Evolutionary conservation across 2,329 filamentous ascomycete genomes (phyloP).

Genomic region (Didymella segeticola): DNA sequence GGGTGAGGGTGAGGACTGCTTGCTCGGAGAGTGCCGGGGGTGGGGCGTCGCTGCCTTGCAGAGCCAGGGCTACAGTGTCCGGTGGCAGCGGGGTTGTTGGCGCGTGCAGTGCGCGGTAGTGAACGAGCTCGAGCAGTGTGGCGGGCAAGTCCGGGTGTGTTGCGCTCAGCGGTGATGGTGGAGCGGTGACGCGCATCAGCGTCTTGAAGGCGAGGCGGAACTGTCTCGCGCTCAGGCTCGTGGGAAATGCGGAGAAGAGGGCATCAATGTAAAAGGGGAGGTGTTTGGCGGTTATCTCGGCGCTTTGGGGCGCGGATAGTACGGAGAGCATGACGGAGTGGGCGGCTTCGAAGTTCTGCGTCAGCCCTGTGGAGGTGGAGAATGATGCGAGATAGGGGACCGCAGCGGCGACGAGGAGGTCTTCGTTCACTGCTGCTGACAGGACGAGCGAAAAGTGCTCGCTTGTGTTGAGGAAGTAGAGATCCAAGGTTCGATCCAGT

Average conservation of each 20-base stretch:
- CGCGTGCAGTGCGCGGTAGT: conserved; percentile 66
- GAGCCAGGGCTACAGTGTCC: conserved; percentile 49
- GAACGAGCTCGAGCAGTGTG: conserved; percentile 78
- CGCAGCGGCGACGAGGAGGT: conserved; percentile 75
- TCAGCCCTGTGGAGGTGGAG: conserved; percentile 59
- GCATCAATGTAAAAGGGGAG: conserved; percentile 85
- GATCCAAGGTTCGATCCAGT: conserved; percentile 75
- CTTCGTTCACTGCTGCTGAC: conserved; percentile 70
- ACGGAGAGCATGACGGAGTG: conserved; percentile 83
- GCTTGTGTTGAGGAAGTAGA: conserved; percentile 86
- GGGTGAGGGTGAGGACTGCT: conserved; percentile 74
- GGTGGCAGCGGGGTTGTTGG: conserved; percentile 53
- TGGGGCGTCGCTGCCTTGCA: conserved; percentile 42
- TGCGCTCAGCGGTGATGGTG: conserved; percentile 76
- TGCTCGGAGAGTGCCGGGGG: conserved; percentile 72
- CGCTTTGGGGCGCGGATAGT: conserved; percentile 80
- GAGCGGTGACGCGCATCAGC: conserved; percentile 79
- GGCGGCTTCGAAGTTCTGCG: conserved; percentile 84
- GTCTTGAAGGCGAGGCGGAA: conserved; percentile 90
- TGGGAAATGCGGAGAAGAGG: conserved; percentile 79
- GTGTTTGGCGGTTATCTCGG: conserved; percentile 71
- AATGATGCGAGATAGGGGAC: conserved; percentile 74
- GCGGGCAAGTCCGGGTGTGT: conserved; percentile 80
- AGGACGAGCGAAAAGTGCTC: conserved; percentile 81
- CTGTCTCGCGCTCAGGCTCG: conserved; percentile 79